These are phyloP conservation scores for Phytopythium helicoides DNA, from an alignment of 352 stramenopile genomes.

Conservation along the genomic window DNA sequence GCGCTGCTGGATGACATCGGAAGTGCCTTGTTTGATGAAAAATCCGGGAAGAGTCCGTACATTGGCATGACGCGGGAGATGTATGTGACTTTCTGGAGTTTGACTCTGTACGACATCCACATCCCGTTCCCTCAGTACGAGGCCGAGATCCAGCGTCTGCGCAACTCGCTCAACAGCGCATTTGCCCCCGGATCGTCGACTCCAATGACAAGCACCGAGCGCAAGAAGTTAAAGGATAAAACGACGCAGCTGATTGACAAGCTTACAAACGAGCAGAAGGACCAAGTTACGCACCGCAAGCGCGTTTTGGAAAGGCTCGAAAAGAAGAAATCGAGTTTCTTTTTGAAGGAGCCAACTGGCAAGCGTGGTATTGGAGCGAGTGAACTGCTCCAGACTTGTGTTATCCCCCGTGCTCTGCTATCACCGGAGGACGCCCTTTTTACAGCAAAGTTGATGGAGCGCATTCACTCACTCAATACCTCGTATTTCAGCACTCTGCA, in stretches of 20 bases:
- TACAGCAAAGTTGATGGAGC: slow-evolving; percentile 83
- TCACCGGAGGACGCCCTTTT: slow-evolving; percentile 85
- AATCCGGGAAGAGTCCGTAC: slow-evolving; percentile 43
- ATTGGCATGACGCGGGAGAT: slow-evolving; percentile 70
- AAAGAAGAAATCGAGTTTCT: slow-evolving; percentile 67
- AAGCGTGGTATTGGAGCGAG: slow-evolving; percentile 48
- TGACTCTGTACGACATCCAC: slow-evolving; percentile 88
- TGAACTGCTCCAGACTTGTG: slow-evolving; percentile 78
- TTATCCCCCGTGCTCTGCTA: slow-evolving; percentile 73
- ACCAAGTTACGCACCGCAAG: slow-evolving; percentile 83
- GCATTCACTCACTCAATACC: slow-evolving; percentile 69
- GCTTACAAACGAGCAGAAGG: slow-evolving; percentile 81
- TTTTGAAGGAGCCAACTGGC: slow-evolving; percentile 33
- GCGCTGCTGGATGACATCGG: slow-evolving; percentile 61
- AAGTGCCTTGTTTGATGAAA: slow-evolving; percentile 26
- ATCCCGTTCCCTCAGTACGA: slow-evolving; percentile 86
- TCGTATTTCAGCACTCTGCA: slow-evolving; percentile 74
- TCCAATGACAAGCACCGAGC: slow-evolving; percentile 41
- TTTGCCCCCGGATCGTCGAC: slow-evolving; percentile 18
- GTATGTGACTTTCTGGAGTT: slow-evolving; percentile 84
- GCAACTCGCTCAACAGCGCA: slow-evolving; percentile 39
- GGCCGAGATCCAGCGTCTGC: slow-evolving; percentile 70
- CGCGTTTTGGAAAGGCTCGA: slow-evolving; percentile 79
- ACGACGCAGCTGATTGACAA: slow-evolving; percentile 77
- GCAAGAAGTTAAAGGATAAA: slow-evolving; percentile 84